Evolutionary conservation across 257 asterid genomes (phyloP), one percentile per base, ranked within the genome.

Genomic region (Thymus quinquecostatus): DNA sequence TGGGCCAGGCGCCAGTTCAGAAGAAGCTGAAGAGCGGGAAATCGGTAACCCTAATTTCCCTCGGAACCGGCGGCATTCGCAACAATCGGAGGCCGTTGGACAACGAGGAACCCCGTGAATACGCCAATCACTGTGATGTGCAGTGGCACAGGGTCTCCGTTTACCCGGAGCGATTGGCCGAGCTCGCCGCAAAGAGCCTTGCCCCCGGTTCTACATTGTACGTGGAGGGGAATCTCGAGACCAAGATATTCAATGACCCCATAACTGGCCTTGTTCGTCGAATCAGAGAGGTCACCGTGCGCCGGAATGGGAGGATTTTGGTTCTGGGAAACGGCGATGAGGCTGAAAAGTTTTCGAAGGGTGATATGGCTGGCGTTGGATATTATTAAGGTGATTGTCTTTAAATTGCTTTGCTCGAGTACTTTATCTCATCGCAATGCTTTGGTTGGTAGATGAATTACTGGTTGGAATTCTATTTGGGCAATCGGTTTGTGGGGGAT

Each of bases 111-210:
- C 98, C 96, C 8, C 87, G 76, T 71, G 97, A 91, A 47, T 93
- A 87, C 74, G 98, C 97, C 21, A 84, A 94, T 75, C 86, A 95
- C 5, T 86, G 92, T 21, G 78, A 85, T 10, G 90, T 94, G 79
- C 97, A 91, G 86, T 94, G 97, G 97, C 99, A 94, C 60, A 84
- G 97, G 87, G 97, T 91, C 57, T 87, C 91, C 6, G 79, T 94
- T 72, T 94, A 94, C 79, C 95, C 93, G 1, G 90, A 84, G 71
- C 82, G 87, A 81, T 79, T 94, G 82, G 99, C 92, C 64, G 92
- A 80, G 49, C 85, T 89, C 32, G 96, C 96, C 14, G 27, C 74
- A 71, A 91, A 87, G 91, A 85, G 76, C 77, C 75, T 83, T 10
- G 74, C 74, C 50, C 96, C 95, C 3, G 97, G 98, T 66, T 84